phyloP scores from a whole-genome alignment of 768 basidiomycete species.

The Lactarius sanguifluus region DNA sequence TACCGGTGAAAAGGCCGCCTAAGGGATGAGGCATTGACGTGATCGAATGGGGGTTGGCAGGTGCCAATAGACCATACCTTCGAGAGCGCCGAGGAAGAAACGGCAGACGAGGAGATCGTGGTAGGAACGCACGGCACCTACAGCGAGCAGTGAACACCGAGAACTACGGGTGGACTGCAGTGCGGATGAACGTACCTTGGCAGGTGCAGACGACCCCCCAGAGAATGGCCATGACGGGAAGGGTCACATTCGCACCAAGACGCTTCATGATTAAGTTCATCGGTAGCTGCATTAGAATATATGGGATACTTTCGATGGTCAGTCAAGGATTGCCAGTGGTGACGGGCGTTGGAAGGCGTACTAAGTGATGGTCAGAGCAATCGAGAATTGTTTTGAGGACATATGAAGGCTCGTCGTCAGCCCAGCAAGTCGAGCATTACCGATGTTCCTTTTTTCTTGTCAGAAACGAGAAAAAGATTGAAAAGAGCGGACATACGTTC shows the following conservation, averaged over 20 bases:
- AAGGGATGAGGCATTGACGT: neutral
- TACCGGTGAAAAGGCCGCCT: constrained; percentile 47
- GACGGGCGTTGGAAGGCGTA: neutral
- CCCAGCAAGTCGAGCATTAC: constrained; percentile 37
- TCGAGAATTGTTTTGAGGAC: constrained; percentile 17
- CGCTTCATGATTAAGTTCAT: constrained; percentile 37
- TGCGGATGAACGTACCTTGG: constrained; percentile 45
- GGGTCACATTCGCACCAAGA: constrained; percentile 55
- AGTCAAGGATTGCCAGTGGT: constrained; percentile 19
- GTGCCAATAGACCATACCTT: constrained; percentile 42
- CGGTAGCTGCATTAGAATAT: constrained; percentile 33
- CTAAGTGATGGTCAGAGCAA: constrained; percentile 23
- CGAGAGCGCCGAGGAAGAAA: constrained; percentile 51
- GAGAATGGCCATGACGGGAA: constrained; percentile 58
- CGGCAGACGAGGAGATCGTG: constrained; percentile 55
- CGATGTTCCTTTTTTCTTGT: constrained; percentile 25
- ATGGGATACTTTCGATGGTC: constrained; percentile 32
- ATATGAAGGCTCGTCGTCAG: constrained; percentile 35
- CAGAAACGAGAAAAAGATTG: neutral
- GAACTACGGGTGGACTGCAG: neutral
- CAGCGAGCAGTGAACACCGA: neutral
- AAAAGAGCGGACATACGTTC: constrained; percentile 8
- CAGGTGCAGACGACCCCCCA: constrained; percentile 66
- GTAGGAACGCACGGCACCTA: constrained; percentile 49
- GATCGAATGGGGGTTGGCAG: neutral